These are phyloP conservation scores for Postia placenta DNA, from an alignment of 768 basidiomycete genomes.

Conservation along the genomic window DNA sequence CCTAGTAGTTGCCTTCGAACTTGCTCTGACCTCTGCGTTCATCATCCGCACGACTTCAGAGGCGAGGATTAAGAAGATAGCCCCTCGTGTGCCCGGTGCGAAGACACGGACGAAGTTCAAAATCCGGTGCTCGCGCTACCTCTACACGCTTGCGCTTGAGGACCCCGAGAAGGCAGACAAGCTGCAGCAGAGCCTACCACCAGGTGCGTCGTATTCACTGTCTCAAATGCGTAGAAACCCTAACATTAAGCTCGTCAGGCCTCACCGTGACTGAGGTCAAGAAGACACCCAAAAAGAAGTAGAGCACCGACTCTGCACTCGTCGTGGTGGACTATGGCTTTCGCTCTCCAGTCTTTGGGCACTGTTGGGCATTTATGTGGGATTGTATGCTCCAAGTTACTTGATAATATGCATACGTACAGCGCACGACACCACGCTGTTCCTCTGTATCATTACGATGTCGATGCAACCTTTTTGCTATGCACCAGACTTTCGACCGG, in stretches of 20 bases:
- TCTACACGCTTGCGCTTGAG: slow-evolving; percentile 94
- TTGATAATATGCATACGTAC: slow-evolving; percentile 14
- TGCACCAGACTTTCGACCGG: too few relatives aligned
- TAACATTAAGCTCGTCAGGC: slow-evolving; percentile 36
- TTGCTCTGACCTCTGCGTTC: background rate
- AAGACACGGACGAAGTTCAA: slow-evolving; percentile 96
- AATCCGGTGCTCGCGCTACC: slow-evolving; percentile 92
- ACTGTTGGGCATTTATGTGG: slow-evolving; percentile 8
- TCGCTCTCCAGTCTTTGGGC: slow-evolving; percentile 6
- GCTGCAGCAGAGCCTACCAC: slow-evolving; percentile 90
- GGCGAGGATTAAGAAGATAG: slow-evolving; percentile 96
- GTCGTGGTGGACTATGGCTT: background rate
- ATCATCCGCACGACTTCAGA: slow-evolving; percentile 40
- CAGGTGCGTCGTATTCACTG: slow-evolving; percentile 54
- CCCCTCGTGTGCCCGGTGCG: slow-evolving; percentile 56
- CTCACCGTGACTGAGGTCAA: slow-evolving; percentile 68
- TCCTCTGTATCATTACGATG: background rate
- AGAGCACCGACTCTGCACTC: slow-evolving; percentile 20
- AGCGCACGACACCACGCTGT: background rate
- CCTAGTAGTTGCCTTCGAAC: too few relatives aligned
- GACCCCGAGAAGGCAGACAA: slow-evolving; percentile 99
- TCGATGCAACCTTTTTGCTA: background rate
- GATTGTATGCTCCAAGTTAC: slow-evolving; percentile 14
- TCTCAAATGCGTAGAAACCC: background rate
- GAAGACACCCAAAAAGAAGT: slow-evolving; percentile 68